phyloP scores from a whole-genome alignment of 441 rosid genomes.

The Erysimum cheiri region DNA sequence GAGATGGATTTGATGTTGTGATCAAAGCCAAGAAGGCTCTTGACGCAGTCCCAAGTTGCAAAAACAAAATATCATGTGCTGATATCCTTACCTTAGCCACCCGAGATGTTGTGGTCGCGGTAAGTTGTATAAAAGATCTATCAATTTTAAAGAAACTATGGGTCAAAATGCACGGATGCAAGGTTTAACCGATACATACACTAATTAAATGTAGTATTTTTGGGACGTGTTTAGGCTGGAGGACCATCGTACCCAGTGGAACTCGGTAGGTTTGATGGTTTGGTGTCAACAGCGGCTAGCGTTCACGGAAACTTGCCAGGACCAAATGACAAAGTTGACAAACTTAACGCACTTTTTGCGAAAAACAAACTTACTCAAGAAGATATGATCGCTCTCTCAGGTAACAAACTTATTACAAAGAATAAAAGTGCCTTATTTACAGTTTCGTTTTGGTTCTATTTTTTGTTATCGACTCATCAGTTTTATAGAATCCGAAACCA shows the following conservation, averaged over 20 bases:
- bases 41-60: constrained; percentile 37
- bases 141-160: too few relatives aligned
- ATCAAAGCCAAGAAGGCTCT: constrained; percentile 46
- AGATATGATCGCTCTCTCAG: constrained; percentile 95
- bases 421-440: too few relatives aligned
- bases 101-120: constrained; percentile 72
- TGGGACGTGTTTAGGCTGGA: constrained; percentile 55
- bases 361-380: constrained; percentile 69
- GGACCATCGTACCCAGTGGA: constrained; percentile 79
- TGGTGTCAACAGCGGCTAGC: constrained; percentile 60
- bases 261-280: constrained; percentile 82
- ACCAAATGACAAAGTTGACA: constrained; percentile 57
- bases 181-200: background rate
- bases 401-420: constrained; percentile 33
- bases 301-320: constrained; percentile 76
- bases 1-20: constrained; percentile 50
- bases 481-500: too few relatives aligned
- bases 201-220: background rate
- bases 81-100: constrained; percentile 74
- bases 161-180: too few relatives aligned
- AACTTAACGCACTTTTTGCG: constrained; percentile 67
- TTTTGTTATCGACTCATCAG: too few relatives aligned
- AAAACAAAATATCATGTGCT: constrained; percentile 45
- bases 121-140: constrained; percentile 18
- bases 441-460: too few relatives aligned